These are phyloP conservation scores for Boletellus sp. DNA, from an alignment of 1,284 basidiomycete species.

Conservation along the genomic window DNA sequence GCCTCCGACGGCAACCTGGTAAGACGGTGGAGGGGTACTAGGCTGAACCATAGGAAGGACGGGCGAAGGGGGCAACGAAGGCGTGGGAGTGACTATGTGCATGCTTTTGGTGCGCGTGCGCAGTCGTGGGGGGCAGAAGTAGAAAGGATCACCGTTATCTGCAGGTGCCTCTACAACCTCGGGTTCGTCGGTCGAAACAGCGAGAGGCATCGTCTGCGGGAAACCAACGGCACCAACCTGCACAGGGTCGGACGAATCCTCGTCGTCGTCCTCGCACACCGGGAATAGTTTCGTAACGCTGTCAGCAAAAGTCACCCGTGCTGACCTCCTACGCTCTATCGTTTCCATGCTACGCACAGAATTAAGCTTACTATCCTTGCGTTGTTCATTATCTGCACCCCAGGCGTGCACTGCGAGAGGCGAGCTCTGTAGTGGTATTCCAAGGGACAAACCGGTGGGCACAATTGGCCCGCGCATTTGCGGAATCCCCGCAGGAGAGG, in stretches of 20 bases:
- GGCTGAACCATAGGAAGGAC: constrained; percentile 22
- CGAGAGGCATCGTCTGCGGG: constrained; percentile 7
- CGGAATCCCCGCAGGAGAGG: neutral
- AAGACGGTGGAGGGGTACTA: constrained; percentile 25
- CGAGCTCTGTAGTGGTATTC: constrained; percentile 23
- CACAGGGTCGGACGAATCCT: constrained; percentile 13
- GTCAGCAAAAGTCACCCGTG: constrained; percentile 24
- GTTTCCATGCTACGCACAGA: constrained; percentile 12
- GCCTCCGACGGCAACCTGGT: constrained; percentile 11
- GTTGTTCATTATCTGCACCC: constrained; percentile 9
- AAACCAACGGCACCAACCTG: constrained; percentile 17
- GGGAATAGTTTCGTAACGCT: constrained; percentile 27
- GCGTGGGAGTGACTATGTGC: constrained; percentile 12
- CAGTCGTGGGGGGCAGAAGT: constrained; percentile 14
- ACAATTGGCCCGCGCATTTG: constrained; percentile 23
- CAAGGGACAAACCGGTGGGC: constrained; percentile 29
- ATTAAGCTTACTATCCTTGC: constrained; percentile 18
- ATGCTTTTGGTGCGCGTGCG: constrained; percentile 34
- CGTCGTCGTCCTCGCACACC: constrained; percentile 31
- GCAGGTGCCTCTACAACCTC: constrained; percentile 1
- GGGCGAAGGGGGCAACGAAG: constrained; percentile 5
- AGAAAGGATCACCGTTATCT: constrained; percentile 27
- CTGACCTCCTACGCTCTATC: constrained; percentile 14
- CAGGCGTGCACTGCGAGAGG: constrained; percentile 25
- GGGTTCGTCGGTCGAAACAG: constrained; percentile 3